phyloP scores from a whole-genome alignment of 2,329 filamentous ascomycete genomes.

The Aphanocladium album region DNA sequence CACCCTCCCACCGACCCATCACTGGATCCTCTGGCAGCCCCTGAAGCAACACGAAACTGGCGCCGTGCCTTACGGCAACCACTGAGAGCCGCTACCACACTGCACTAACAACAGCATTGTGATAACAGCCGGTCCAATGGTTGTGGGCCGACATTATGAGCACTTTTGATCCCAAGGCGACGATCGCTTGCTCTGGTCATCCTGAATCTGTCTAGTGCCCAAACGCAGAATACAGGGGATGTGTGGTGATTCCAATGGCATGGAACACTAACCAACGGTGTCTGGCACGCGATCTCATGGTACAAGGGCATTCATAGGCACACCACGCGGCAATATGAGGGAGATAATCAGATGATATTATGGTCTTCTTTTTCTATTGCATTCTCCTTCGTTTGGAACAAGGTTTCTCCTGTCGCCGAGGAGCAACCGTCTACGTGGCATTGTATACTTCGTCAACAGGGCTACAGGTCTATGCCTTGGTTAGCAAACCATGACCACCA shows the following conservation, averaged over 20 bases:
- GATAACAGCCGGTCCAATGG: not conserved
- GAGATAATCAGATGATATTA: too few relatives aligned
- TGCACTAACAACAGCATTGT: not conserved
- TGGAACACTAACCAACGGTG: too few relatives aligned
- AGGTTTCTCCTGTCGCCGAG: not conserved
- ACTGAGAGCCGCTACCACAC: not conserved
- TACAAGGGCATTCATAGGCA: too few relatives aligned
- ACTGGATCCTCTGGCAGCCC: not conserved
- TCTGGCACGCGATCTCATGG: too few relatives aligned
- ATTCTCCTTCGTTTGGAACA: too few relatives aligned
- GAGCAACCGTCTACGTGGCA: not conserved
- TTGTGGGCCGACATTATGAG: not conserved
- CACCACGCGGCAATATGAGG: too few relatives aligned
- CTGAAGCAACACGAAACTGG: conserved; percentile 11
- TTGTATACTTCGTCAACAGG: not conserved
- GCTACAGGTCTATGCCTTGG: not conserved
- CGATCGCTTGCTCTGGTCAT: not conserved
- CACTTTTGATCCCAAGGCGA: not conserved
- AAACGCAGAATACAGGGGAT: too few relatives aligned
- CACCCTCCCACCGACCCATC: not conserved
- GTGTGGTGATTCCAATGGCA: too few relatives aligned
- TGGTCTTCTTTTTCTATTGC: too few relatives aligned
- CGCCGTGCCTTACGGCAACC: not conserved
- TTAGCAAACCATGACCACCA: conserved; percentile 5
- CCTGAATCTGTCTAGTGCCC: too few relatives aligned